Evolutionary conservation across 1,284 basidiomycete species (phyloP), one percentile per base, ranked within the genome.

Genomic region (Cryptococcus hybrid): DNA sequence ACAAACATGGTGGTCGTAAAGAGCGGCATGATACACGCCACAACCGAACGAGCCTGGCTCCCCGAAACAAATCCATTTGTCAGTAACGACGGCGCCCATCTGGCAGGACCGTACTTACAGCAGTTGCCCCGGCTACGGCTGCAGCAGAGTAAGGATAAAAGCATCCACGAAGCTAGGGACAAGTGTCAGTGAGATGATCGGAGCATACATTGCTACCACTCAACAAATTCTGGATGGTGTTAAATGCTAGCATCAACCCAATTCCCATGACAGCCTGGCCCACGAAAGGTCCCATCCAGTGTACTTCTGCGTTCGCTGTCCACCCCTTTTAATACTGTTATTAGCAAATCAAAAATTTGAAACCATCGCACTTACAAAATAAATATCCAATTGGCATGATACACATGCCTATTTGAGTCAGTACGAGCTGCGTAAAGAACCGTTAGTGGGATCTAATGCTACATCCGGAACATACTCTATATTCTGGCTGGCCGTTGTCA

Each of bases 381-480:
- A 50, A 80, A 58, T 2, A 81, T 6, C 80, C 80, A 15, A 73
- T 48, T 2, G 80, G 80, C 56, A 80, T 78, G 51, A 80, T 63
- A 50, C 76, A 56, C 79, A 81, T 81, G 7, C 80, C 81, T 3
- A 77, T 69, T 39, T 79, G 74, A 39, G 77, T 77, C 30, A 78
- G 67, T 11, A 79, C 75, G 18, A 80, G 74, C 18, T 18, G 18
- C 18, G 18, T 18, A 18, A 18, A 48, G 47, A 15, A 12, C n/a
- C 34, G 18, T 42, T n/a, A 24, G 12, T 36, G 7, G 6, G 34
- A 40, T 2, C 36, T 12, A 44, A 53, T 55, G 15, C 39, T 47
- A 18, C 9, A 35, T 18, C 34, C 5, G n/a, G 9, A 3, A 68
- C 73, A 51, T 46, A 78, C 74, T 13, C 78, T 57, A 46, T 77